These are phyloP conservation scores for Amanita molliuscula DNA, from an alignment of 768 basidiomycete species.

Conservation along the genomic window DNA sequence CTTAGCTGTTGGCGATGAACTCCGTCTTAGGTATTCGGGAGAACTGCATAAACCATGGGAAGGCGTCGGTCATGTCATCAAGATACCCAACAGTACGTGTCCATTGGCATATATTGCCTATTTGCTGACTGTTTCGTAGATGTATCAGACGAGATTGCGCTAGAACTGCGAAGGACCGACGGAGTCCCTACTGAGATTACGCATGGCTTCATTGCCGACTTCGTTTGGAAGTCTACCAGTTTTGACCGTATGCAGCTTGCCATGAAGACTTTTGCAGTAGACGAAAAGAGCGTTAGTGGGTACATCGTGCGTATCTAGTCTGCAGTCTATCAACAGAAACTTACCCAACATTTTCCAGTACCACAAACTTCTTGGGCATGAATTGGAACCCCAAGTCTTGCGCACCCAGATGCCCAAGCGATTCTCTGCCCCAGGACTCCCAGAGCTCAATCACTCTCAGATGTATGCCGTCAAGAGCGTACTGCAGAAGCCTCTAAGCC, in stretches of 20 bases:
- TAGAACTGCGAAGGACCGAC: slow-evolving; percentile 85
- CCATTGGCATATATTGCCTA: slow-evolving; percentile 3
- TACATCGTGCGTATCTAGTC: slow-evolving; percentile 69
- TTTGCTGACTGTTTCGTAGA: slow-evolving; percentile 34
- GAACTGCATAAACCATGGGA: slow-evolving; percentile 93
- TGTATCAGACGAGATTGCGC: slow-evolving; percentile 94
- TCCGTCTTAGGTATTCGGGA: slow-evolving; percentile 82
- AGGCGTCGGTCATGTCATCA: slow-evolving; percentile 95
- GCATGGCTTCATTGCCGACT: slow-evolving; percentile 94
- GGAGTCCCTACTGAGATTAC: slow-evolving; percentile 92
- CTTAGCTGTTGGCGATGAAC: slow-evolving; percentile 92
- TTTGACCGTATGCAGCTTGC: slow-evolving; percentile 99
- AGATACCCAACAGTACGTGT: slow-evolving; percentile 88
- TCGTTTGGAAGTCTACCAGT: slow-evolving; percentile 99
- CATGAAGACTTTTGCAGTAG: slow-evolving; percentile 99
- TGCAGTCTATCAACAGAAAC: not conserved
- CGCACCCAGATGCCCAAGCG: slow-evolving; percentile 93
- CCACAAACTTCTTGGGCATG: slow-evolving; percentile 96
- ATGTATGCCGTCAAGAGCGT: slow-evolving; percentile 99
- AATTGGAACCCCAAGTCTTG: slow-evolving; percentile 88
- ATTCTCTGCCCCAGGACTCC: slow-evolving; percentile 94
- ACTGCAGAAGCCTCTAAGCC: slow-evolving; percentile 91
- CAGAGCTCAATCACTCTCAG: slow-evolving; percentile 98
- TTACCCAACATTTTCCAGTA: slow-evolving; percentile 43
- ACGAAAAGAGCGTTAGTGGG: slow-evolving; percentile 98